Conservation (phyloP, 139 green algal genomes). For the Haematococcus lacustris region DNA sequence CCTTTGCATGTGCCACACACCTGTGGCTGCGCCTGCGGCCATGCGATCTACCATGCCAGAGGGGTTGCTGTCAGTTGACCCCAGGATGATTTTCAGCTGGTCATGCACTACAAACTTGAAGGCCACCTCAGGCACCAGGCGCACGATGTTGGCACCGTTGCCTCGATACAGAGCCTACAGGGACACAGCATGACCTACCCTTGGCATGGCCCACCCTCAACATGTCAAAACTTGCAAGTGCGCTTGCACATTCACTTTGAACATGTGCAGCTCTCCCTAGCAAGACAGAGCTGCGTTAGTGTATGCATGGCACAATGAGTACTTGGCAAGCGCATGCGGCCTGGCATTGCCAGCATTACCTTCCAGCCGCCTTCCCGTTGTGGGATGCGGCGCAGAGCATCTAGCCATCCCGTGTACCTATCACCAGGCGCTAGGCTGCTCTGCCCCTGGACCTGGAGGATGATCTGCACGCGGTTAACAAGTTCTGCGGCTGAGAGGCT, state of each 20-base stretch:
- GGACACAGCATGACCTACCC: background rate
- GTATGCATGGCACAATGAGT: background rate
- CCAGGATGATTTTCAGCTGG: slow-evolving; percentile 50
- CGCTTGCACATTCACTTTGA: background rate
- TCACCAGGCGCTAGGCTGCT: slow-evolving; percentile 10
- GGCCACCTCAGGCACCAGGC: slow-evolving; percentile 46
- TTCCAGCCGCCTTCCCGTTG: slow-evolving; percentile 28
- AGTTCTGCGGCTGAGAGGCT: background rate
- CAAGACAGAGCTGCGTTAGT: background rate
- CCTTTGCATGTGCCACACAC: too few species aligned
- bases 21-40: slow-evolving; percentile 43
- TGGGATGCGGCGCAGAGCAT: slow-evolving; percentile 39
- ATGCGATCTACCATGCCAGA: slow-evolving; percentile 41
- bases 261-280: background rate
- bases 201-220: background rate
- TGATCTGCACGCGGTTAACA: slow-evolving; percentile 31
- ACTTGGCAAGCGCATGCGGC: background rate
- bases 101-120: slow-evolving; percentile 53
- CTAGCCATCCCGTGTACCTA: slow-evolving; percentile 31
- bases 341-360: slow-evolving; percentile 7
- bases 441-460: slow-evolving; percentile 50
- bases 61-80: slow-evolving; percentile 27
- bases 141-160: slow-evolving; percentile 57
- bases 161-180: slow-evolving; percentile 42
- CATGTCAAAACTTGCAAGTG: background rate